Percentiles rank a stretch among this genome's conserved stretches.
Evolutionary conservation across 176 grass and related monocot species (phyloP).

Genomic region (Eragrostis curvula): DNA sequence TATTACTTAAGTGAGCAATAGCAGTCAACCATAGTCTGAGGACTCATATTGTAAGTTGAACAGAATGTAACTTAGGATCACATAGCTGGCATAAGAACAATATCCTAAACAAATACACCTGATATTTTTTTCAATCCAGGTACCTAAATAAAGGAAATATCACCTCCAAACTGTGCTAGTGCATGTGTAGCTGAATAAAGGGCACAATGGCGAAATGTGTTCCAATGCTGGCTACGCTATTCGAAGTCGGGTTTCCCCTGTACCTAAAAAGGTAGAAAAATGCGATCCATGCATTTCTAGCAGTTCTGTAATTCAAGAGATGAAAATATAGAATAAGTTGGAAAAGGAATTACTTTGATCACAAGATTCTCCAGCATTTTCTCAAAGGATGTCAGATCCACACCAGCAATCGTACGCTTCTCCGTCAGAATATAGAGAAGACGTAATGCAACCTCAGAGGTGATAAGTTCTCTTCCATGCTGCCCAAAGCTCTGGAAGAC

Average conservation of each 20-base stretch:
- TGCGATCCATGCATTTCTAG: neutral
- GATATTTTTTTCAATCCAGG: neutral
- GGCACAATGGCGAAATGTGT: neutral
- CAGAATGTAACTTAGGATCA: no score
- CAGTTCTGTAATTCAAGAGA: neutral
- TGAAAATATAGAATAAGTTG: slow-evolving; percentile 21
- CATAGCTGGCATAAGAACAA: neutral
- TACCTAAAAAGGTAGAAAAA: no score
- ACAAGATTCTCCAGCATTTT: slow-evolving; percentile 81
- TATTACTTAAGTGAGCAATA: neutral
- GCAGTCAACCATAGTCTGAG: neutral
- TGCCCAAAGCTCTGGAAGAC: slow-evolving; percentile 99
- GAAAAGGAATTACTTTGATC: slow-evolving; percentile 69
- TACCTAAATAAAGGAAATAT: neutral
- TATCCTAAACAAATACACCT: neutral
- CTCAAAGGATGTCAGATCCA: slow-evolving; percentile 62
- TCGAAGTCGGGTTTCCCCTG: no score
- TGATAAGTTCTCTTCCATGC: slow-evolving; percentile 96
- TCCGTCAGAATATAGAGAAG: slow-evolving; percentile 78
- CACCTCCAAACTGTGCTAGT: neutral
- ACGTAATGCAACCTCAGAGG: slow-evolving; percentile 83
- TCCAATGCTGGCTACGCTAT: no score
- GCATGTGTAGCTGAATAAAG: neutral
- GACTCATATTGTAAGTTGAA: no score
- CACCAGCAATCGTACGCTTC: slow-evolving; percentile 60